Conservation (phyloP, 495 filamentous ascomycete genomes). For the Letharia lupina region DNA sequence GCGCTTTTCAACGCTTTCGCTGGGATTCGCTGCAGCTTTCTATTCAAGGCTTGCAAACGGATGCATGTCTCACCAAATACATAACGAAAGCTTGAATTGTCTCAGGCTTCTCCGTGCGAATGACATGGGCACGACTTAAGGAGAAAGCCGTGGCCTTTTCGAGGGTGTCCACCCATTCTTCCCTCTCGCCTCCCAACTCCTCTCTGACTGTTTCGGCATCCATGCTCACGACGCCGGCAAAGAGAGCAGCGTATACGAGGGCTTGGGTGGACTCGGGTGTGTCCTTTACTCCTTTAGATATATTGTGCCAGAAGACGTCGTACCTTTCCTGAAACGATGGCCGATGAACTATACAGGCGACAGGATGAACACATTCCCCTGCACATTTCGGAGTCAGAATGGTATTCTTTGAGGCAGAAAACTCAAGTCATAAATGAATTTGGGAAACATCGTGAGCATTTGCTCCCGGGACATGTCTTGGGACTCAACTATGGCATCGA, state of each 20-base stretch:
- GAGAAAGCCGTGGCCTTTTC: conserved; percentile 56
- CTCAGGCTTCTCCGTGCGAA: conserved; percentile 60
- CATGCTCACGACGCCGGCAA: conserved; percentile 60
- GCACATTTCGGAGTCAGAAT: conserved; percentile 55
- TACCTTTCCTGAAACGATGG: conserved; percentile 57
- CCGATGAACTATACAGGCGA: conserved; percentile 55
- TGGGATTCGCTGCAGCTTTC: not conserved
- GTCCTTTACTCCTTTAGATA: conserved; percentile 41
- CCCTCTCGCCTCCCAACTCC: conserved; percentile 44
- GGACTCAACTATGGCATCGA: too few relatives aligned
- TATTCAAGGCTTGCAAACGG: not conserved
- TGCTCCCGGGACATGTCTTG: too few relatives aligned
- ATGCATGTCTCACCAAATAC: conserved; percentile 21
- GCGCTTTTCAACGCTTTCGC: not conserved
- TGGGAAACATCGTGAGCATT: too few relatives aligned
- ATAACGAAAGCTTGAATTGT: conserved; percentile 62
- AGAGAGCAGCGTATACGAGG: conserved; percentile 56
- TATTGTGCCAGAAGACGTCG: conserved; percentile 49
- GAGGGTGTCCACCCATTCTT: conserved; percentile 47
- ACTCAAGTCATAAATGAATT: not conserved
- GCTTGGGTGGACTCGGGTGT: conserved; percentile 57
- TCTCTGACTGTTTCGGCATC: conserved; percentile 41
- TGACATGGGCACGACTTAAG: conserved; percentile 56
- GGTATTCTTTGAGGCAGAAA: conserved; percentile 37
- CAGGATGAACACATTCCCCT: conserved; percentile 51